These are phyloP conservation scores for Aegilops bicornis DNA, from an alignment of 176 grass and related monocot species.

Conservation along the genomic window DNA sequence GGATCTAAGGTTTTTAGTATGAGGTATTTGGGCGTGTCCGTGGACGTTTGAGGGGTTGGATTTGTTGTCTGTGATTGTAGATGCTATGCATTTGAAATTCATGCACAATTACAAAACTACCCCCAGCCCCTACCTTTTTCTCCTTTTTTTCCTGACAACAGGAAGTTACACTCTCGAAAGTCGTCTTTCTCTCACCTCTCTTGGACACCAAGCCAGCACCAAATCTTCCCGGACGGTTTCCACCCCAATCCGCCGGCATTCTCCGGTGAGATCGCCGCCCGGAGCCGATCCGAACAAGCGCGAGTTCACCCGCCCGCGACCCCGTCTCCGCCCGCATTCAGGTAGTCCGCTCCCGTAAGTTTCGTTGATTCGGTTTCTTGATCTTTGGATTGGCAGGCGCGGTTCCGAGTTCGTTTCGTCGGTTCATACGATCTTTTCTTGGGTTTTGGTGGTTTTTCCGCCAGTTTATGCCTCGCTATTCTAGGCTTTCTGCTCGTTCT, in stretches of 20 bases:
- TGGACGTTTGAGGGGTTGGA: no score
- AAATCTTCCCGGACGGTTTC: neutral
- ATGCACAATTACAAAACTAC: neutral
- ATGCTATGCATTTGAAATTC: neutral
- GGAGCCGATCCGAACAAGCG: constrained; percentile 10
- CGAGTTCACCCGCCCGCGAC: neutral
- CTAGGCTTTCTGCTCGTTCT: neutral
- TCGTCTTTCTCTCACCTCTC: constrained; percentile 17
- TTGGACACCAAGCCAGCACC: constrained; percentile 23
- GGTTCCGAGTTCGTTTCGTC: constrained; percentile 6
- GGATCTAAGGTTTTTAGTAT: no score
- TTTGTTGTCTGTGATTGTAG: no score
- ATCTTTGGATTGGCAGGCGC: neutral
- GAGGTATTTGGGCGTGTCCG: no score
- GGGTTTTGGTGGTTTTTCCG: neutral
- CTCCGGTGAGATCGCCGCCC: neutral
- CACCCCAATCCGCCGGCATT: constrained; percentile 6
- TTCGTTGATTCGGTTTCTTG: constrained; percentile 38
- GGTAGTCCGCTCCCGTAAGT: neutral
- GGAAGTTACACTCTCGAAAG: constrained; percentile 43
- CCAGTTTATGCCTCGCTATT: neutral
- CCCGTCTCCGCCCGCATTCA: constrained; percentile 25
- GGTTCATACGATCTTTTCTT: neutral
- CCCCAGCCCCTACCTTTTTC: neutral
- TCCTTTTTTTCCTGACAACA: neutral